Base-by-base conservation (phyloP, 2,329 filamentous ascomycete genomes). In the Teratosphaeriaceae sp. region DNA sequence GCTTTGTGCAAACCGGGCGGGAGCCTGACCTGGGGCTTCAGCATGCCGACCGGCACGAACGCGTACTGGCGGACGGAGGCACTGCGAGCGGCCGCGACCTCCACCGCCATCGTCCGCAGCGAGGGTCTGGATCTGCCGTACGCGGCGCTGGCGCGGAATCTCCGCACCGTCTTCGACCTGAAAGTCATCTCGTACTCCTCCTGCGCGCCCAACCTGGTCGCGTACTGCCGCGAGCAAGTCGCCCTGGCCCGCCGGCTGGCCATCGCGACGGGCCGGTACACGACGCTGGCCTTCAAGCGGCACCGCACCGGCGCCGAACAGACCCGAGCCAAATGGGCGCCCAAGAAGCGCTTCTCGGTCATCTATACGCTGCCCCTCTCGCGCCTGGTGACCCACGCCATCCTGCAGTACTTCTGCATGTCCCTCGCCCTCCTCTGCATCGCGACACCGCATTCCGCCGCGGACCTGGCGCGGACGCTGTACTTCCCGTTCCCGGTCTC, bases 381-480 rank as follows among this genome's bases (percentile, higher is more conserved):
- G 7, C 45, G 34, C 2, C 23, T 54, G 6, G 45, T 38, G 3
- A 45, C 49, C 12, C 51, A 54, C 35, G 42, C 51, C 3, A 43
- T 49, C 12, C 9, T 52, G 40, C 51, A 54, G 30, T 52, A 47
- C 29, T 47, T 52, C 29, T 49, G 47, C 38, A 38, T 52, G 13
- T 40, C 47, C 3, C 41, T 50, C 26, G 45, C 47, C 5, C 36
- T 52, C 7, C 43, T 54, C 19, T 45, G 52, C 44, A 48, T 29
- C 6, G 22, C 43, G 3, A 42, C 51, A 8, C 51, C 51, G 5
- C 15, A 41, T 15, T 50, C 51, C 19, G 34, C 46, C 2, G 38
- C 45, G 3, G 47, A 49, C 7, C 45, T 54, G 12, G 44, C 49
- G 13, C 31, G 20, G n/a, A 33, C 38, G 15, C 46, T 54, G 23